These are phyloP conservation scores for Elsinoe arachidis DNA, from an alignment of 2,329 filamentous ascomycete genomes.

Conservation along the genomic window DNA sequence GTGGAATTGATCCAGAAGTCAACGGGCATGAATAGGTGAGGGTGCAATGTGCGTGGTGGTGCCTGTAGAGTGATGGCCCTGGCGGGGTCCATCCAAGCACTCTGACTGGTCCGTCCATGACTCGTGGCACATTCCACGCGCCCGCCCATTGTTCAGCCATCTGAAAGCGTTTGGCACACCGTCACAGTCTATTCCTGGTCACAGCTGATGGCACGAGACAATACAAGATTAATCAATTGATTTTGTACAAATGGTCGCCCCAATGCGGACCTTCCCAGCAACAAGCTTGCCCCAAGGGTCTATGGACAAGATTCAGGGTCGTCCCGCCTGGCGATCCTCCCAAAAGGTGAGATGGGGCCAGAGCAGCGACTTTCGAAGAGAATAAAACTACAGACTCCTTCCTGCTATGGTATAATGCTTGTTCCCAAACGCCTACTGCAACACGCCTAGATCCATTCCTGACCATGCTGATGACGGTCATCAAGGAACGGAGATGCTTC, in stretches of 20 bases:
- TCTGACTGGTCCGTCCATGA: conserved; percentile 6
- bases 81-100: conserved; percentile 4
- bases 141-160: conserved; percentile 2
- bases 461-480: conserved; percentile 3
- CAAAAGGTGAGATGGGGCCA: background rate
- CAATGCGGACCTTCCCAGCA: background rate
- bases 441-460: conserved; percentile 10
- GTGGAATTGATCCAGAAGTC: conserved; percentile 5
- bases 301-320: conserved; percentile 5
- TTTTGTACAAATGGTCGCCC: background rate
- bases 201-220: background rate
- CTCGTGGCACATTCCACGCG: conserved; percentile 10
- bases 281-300: conserved; percentile 4
- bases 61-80: background rate
- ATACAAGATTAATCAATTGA: background rate
- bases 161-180: background rate
- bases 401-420: conserved; percentile 9
- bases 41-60: conserved; percentile 3
- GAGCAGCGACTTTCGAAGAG: background rate
- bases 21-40: conserved; percentile 1
- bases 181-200: background rate
- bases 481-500: conserved; percentile 12
- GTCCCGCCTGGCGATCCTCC: conserved; percentile 2
- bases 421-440: background rate
- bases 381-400: background rate